Percentiles rank a stretch among this genome's conserved stretches.
phyloP scores from a whole-genome alignment of 371 early-diverging fungal genomes.

The Cokeromyces recurvatus region DNA sequence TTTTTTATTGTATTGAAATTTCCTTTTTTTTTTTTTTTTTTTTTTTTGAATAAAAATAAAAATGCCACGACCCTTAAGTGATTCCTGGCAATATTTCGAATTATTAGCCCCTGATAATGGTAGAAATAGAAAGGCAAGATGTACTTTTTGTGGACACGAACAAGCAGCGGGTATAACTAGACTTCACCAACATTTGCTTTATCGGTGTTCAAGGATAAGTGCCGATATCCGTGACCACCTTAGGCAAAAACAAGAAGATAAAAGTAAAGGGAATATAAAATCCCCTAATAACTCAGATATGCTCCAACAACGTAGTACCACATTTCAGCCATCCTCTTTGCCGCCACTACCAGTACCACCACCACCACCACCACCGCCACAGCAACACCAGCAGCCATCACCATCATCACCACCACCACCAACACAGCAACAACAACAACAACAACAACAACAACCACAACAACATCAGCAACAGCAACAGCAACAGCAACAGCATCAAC shows the following conservation, averaged over 20 bases:
- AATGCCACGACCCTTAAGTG: constrained; percentile 42
- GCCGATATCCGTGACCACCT: constrained; percentile 20
- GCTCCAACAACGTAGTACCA: no score
- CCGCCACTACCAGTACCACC: no score
- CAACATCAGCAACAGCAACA: no score
- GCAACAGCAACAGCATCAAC: no score
- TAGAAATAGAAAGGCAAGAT: constrained; percentile 25
- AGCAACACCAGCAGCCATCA: background rate
- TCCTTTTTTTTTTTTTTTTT: no score
- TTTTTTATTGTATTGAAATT: no score
- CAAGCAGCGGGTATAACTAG: constrained; percentile 35
- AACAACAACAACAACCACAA: no score
- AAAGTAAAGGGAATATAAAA: background rate
- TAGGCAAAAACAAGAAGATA: constrained; percentile 16
- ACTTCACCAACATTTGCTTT: constrained; percentile 30
- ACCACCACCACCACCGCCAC: background rate
- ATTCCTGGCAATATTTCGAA: constrained; percentile 37
- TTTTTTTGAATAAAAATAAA: background rate
- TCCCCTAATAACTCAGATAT: no score
- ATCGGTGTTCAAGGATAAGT: constrained; percentile 24
- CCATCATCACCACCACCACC: background rate
- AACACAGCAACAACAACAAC: background rate
- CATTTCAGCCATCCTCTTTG: no score
- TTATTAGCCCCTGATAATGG: constrained; percentile 16
- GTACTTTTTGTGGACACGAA: constrained; percentile 30